Evolutionary conservation across 192 early-diverging fungal genomes (phyloP).

Genomic region (Coemansia sp.): DNA sequence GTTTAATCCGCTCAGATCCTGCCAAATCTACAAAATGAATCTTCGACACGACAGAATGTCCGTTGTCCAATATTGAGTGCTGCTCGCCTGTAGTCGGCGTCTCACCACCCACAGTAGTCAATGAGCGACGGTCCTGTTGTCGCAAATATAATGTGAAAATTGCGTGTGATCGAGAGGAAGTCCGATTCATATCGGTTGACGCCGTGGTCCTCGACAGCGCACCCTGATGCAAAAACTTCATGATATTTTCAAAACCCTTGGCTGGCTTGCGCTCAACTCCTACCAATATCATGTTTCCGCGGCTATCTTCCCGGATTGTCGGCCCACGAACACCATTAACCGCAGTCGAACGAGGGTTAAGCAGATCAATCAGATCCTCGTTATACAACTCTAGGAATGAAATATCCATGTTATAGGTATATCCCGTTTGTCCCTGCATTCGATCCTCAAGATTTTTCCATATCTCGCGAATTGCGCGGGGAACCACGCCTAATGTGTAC

Average conservation of each 20-base stretch:
- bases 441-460: slow-evolving; percentile 28
- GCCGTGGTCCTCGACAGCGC: slow-evolving; percentile 80
- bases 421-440: slow-evolving; percentile 11
- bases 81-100: not conserved
- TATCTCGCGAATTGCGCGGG: slow-evolving; percentile 41
- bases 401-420: slow-evolving; percentile 56
- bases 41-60: slow-evolving; percentile 66
- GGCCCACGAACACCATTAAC: slow-evolving; percentile 53
- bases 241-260: slow-evolving; percentile 63
- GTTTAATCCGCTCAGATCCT: slow-evolving; percentile 93
- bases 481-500: slow-evolving; percentile 37
- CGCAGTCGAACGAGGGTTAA: slow-evolving; percentile 54
- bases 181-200: slow-evolving; percentile 96
- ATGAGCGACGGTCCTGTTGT: slow-evolving; percentile 68
- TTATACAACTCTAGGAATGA: slow-evolving; percentile 97
- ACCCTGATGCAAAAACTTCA: slow-evolving; percentile 68
- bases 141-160: slow-evolving; percentile 89
- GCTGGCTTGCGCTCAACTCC: slow-evolving; percentile 80
- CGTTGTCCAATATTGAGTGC: slow-evolving; percentile 14
- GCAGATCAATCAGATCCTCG: slow-evolving; percentile 90
- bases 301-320: slow-evolving; percentile 80
- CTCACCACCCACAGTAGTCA: slow-evolving; percentile 4
- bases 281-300: slow-evolving; percentile 83
- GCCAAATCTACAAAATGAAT: slow-evolving; percentile 99
- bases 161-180: slow-evolving; percentile 93